Evolutionary conservation across 306 rosid species (phyloP).

Genomic region (Vicia villosa): DNA sequence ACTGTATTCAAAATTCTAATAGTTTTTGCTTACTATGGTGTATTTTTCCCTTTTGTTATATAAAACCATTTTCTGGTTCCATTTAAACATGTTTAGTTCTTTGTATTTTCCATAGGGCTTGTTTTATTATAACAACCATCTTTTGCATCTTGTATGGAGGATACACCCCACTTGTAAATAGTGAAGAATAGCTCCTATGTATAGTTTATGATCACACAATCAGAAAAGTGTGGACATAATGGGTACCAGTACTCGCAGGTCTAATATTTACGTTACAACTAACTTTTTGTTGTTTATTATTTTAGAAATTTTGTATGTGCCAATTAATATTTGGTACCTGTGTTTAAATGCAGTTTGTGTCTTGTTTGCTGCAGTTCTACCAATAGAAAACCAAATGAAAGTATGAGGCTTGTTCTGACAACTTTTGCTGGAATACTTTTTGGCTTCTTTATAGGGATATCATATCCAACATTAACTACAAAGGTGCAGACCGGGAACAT

Average conservation of each 20-base stretch:
- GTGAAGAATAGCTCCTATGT: constrained; percentile 51
- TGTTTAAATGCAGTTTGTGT: constrained; percentile 35
- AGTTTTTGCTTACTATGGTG: constrained; percentile 5
- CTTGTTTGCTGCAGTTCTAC: constrained; percentile 61
- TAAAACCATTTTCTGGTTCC: constrained; percentile 35
- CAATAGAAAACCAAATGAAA: constrained; percentile 79
- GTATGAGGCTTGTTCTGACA: constrained; percentile 77
- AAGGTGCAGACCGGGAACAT: constrained; percentile 58
- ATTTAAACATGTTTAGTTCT: constrained; percentile 37
- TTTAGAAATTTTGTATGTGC: constrained; percentile 15
- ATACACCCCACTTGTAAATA: constrained; percentile 37
- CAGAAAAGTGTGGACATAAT: constrained; percentile 61
- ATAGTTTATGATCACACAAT: constrained; percentile 45
- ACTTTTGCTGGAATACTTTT: constrained; percentile 82
- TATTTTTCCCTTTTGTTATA: constrained; percentile 13
- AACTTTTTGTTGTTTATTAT: constrained; percentile 28
- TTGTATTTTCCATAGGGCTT: constrained; percentile 47
- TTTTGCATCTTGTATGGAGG: constrained; percentile 36
- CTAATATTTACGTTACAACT: constrained; percentile 24
- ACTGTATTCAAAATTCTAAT: neutral
- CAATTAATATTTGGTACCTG: constrained; percentile 16
- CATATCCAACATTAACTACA: constrained; percentile 77
- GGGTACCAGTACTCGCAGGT: constrained; percentile 91
- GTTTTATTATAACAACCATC: constrained; percentile 36
- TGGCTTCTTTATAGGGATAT: constrained; percentile 87